Conservation (phyloP, 139 green algal species). For the Dunaliella primolecta region DNA sequence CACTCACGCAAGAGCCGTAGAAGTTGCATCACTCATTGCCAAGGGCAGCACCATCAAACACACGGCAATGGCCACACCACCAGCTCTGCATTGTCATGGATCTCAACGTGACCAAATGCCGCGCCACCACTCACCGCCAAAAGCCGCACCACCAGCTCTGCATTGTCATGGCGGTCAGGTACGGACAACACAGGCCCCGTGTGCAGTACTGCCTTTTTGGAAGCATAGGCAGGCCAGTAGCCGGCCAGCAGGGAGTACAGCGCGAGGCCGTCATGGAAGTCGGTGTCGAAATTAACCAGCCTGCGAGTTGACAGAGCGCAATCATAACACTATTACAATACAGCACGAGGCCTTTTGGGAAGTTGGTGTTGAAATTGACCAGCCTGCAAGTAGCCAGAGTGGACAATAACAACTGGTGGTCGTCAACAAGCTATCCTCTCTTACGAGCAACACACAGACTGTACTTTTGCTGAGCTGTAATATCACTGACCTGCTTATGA, state of each 20-base stretch:
- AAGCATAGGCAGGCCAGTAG: constrained; percentile 53
- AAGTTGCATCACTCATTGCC: too few species aligned
- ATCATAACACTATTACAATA: neutral
- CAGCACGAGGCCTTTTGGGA: neutral
- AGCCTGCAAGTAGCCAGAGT: neutral
- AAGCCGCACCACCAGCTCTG: constrained; percentile 41
- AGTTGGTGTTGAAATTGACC: neutral
- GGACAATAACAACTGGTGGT: neutral
- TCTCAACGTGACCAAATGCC: constrained; percentile 9
- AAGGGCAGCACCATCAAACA: too few species aligned
- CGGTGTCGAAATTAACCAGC: constrained; percentile 53
- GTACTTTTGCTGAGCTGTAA: too few species aligned
- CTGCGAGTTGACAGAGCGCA: neutral
- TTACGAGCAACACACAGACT: too few species aligned
- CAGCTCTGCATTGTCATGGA: constrained; percentile 22
- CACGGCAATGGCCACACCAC: constrained; percentile 21
- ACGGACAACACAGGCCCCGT: neutral
- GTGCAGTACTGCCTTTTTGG: constrained; percentile 14
- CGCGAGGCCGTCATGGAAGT: constrained; percentile 55
- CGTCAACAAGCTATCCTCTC: too few species aligned
- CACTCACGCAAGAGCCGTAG: too few species aligned
- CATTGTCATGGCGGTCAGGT: constrained; percentile 44
- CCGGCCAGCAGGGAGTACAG: constrained; percentile 59
- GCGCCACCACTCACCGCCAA: constrained; percentile 4
- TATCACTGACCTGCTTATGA: too few species aligned